Base-by-base conservation (phyloP, 1,284 basidiomycete genomes). In the Trametes pubescens region DNA sequence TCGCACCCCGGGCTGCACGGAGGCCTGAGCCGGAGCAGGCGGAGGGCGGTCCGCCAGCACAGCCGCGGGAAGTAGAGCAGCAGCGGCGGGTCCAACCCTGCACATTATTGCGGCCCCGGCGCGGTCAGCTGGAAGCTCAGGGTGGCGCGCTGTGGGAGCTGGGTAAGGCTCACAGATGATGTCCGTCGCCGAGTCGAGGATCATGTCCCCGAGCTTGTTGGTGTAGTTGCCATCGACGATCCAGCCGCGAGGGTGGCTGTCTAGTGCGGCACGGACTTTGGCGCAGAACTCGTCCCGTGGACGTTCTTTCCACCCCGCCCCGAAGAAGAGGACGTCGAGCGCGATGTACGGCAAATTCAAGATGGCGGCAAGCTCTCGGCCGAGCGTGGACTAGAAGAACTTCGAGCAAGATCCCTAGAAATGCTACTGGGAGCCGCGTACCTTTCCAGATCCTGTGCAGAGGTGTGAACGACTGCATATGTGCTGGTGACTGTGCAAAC, bases 71-170 rank as follows among this genome's bases (percentile, higher is more conserved):
- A 81, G 75, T 88, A 89, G 18, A 84, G 74, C 9, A 75, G 29
- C 49, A 90, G 76, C 10, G 89, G 89, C 18, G 87, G 86, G 69
- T 89, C 86, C 24, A 90, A 77, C 89, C 87, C 87, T 89, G 62
- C 52, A 40, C 16, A 16, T 32, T 32, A 4, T 32, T 32, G 29
- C 29, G 29, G 24, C 34, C 22, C 4, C 35, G 11, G 51, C 49
- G 43, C 26, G 13, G 51, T 46, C 38, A 44, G 44, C 47, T 11
- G 13, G 46, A 3, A 32, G 29, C 29, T 32, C 29, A 4, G 13
- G n/a, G 43, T 11, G 46, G 13, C 13, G 16, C 22, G 16, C 18
- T 40, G 26, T 24, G 43, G 35, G 53, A 44, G 37, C 2, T 16
- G 40, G 14, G 40, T 16, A 38, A 40, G 21, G 77, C 84, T 66